Base-by-base conservation (phyloP, 371 early-diverging fungal genomes). In the Apophysomyces sp. region DNA sequence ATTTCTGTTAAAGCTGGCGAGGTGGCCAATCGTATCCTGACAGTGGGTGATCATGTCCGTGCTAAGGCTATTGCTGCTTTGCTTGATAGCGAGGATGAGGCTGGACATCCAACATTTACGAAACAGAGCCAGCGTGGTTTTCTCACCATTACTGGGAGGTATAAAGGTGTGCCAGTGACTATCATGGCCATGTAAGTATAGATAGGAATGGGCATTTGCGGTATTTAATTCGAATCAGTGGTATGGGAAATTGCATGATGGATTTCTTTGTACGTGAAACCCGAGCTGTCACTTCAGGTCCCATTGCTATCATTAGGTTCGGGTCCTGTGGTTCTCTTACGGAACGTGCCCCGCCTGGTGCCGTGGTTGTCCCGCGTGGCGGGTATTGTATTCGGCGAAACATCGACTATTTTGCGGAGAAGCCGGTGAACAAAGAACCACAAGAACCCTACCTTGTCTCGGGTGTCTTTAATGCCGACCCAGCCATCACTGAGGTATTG, bases 231-330 rank as follows among this genome's bases (percentile, higher is more conserved):
- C 41, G 41, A 2, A 12, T 24, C 34, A 81, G 81, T 67, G 82
- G 82, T 24, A 86, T 87, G 91, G 97, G 98, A 34, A 73, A 85
- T 9, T 71, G 91, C 2, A 95, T 94, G 94, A 93, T 94, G 91
- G 98, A 97, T 72, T 94, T 97, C 64, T 90, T 97, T 63, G 87
- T 98, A 13, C 86, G 98, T 26, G 98, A 98, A 72, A 81, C 87
- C 26, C 86, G 98, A 39, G 92, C 92, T 29, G 89, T 93, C 34
- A 90, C 91, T 0, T 77, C 86, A 28, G 98, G 98, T 1, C 90
- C 91, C 5, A 68, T 98, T 75, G 71, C 82, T 16, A 89, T 98
- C 30, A 82, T 94, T 55, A 81, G 98, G 31, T 86, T 97, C 68
- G 98, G 98, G 0, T 92, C 95, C 3, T 97, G 97, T 69, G 98